phyloP scores from a whole-genome alignment of 176 grass and related monocot genomes.

The Chrysopogon serrulatus region DNA sequence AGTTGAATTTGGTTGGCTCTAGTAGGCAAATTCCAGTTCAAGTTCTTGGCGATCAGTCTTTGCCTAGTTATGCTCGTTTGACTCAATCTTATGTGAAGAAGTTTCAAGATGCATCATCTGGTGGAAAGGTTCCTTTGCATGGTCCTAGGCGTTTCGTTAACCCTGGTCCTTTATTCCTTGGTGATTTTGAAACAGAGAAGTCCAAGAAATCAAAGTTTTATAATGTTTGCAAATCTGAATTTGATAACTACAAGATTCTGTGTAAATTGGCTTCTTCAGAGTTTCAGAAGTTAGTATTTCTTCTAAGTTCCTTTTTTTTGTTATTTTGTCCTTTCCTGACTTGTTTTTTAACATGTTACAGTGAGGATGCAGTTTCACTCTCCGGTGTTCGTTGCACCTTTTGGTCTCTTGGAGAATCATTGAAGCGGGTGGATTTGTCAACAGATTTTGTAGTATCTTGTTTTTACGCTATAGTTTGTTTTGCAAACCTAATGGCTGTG shows the following conservation, averaged over 20 bases:
- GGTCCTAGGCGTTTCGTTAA: not conserved
- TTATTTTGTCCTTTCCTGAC: not conserved
- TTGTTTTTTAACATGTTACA: too few species aligned
- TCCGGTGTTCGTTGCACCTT: not conserved
- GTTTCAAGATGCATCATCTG: not conserved
- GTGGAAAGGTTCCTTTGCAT: not conserved
- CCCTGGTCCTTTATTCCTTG: not conserved
- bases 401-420: not conserved
- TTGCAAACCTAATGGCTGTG: not conserved
- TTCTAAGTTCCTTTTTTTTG: too few species aligned
- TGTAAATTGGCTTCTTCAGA: too few species aligned
- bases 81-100: too few species aligned
- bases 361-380: not conserved
- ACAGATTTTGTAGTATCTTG: not conserved
- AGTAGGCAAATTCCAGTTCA: too few species aligned
- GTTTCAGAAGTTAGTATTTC: too few species aligned
- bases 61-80: too few species aligned
- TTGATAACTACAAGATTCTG: too few species aligned
- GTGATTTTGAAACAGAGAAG: not conserved
- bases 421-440: not conserved
- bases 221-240: too few species aligned
- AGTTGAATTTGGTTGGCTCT: too few species aligned
- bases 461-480: not conserved
- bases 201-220: too few species aligned
- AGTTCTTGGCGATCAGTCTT: too few species aligned